Percentiles rank a stretch among this genome's conserved stretches.
These are phyloP conservation scores for Teratosphaeria viscida DNA, from an alignment of 2,329 filamentous ascomycete genomes.

Conservation along the genomic window DNA sequence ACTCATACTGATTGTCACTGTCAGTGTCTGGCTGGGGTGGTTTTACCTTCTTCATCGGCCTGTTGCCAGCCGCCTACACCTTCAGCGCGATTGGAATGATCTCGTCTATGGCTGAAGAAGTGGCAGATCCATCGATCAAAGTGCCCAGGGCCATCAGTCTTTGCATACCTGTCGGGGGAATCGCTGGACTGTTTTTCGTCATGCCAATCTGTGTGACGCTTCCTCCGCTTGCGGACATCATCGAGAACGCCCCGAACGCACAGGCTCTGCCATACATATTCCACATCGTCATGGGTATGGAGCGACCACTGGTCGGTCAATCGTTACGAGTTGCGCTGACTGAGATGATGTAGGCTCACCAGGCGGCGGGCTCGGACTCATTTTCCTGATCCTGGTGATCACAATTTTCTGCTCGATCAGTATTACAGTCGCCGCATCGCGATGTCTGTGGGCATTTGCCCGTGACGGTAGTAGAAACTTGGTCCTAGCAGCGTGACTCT, in stretches of 20 bases:
- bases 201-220: constrained; percentile 45
- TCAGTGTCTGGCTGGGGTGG: constrained; percentile 46
- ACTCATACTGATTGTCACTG: neutral
- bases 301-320: neutral
- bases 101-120: constrained; percentile 52
- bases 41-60: constrained; percentile 54
- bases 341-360: constrained; percentile 22
- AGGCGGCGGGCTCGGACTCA: constrained; percentile 37
- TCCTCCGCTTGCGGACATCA: constrained; percentile 37
- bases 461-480: constrained; percentile 20
- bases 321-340: neutral
- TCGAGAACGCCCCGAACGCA: constrained; percentile 31
- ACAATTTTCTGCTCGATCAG: constrained; percentile 45
- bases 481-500: neutral
- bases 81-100: constrained; percentile 50
- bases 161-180: constrained; percentile 43
- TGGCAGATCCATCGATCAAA: constrained; percentile 41
- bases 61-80: constrained; percentile 37
- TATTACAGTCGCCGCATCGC: constrained; percentile 42
- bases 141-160: constrained; percentile 44
- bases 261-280: constrained; percentile 43
- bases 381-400: constrained; percentile 41
- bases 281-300: constrained; percentile 35
- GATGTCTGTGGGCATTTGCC: constrained; percentile 38
- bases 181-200: constrained; percentile 46